Evolutionary conservation across 371 early-diverging fungal species (phyloP), one percentile per base, ranked within the genome.

Genomic region (Apophysomyces trapeziformis): DNA sequence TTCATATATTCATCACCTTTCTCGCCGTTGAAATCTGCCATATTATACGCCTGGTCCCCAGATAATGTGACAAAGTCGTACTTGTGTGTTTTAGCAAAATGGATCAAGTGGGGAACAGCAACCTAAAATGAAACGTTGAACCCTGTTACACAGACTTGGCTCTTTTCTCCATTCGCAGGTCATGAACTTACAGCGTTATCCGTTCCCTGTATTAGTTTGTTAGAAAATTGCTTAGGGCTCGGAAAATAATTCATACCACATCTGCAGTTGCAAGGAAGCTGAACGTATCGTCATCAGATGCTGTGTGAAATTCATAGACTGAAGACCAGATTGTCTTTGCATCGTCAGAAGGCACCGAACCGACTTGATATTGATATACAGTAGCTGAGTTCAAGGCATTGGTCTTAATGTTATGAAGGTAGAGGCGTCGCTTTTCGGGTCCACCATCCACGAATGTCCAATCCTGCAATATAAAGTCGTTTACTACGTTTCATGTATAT

Each of bases 1-100:
- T 79, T 79, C 70, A 82, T 57, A 38, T 77, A 82, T 39, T 82
- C 69, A 68, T 82, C 82, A 9, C 80, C 82, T 56, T 82, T 82
- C 0, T 65, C 68, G 3, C 82, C 82, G 57, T 79, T 66, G 50
- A 75, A 74, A 32, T 82, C 82, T 8, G 62, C 70, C 75, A 82
- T 69, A 39, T 82, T 63, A 36, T 82, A 82, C 16, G 75, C 82
- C 65, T 82, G 82, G 61, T 82, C 82, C 12, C 82, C 82, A 14
- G 75, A 76, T 0, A 82, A 8, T 2, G 79, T 79, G n/a, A 82
- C 45, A 60, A 82, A 82, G 38, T 82, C 82, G 47, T 77, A 79
- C 41, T 74, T 67, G 44, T 78, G 75, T 5, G 72, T 71, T 11
- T 71, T 69, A 8, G 74, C 80, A 5, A 69, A 39, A 8, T 75